Percentiles rank a stretch among this genome's conserved stretches.
Conservation (phyloP, 257 asterid genomes). For the Scutellaria minor region DNA sequence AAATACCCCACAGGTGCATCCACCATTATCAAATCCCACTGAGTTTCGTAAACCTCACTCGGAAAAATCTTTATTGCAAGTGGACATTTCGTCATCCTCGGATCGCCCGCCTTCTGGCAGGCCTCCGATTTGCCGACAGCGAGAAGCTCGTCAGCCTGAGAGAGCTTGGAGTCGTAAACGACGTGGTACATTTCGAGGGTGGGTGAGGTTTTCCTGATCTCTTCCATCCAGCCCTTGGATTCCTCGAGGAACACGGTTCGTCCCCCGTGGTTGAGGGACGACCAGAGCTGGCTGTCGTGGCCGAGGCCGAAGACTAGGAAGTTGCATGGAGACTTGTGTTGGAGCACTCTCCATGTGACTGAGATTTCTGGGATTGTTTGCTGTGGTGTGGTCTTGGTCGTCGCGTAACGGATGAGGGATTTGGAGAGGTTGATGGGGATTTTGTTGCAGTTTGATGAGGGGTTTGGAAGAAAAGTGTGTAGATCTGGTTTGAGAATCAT, state of each 20-base stretch:
- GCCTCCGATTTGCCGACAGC: constrained; percentile 26
- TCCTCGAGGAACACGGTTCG: constrained; percentile 50
- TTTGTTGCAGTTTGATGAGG: constrained; percentile 37
- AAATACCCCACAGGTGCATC: constrained; percentile 43
- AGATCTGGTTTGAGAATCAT: constrained; percentile 45
- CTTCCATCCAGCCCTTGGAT: constrained; percentile 30
- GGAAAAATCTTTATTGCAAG: constrained; percentile 43
- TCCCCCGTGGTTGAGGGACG: constrained; percentile 44
- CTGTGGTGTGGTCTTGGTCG: constrained; percentile 34
- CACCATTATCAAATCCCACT: constrained; percentile 52
- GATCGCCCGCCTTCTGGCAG: constrained; percentile 41
- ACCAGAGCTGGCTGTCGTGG: constrained; percentile 48
- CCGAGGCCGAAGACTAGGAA: constrained; percentile 50
- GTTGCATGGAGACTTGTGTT: constrained; percentile 49
- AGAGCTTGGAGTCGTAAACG: constrained; percentile 34
- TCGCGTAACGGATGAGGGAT: constrained; percentile 45
- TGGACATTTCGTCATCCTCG: constrained; percentile 42
- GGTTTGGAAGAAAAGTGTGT: constrained; percentile 27
- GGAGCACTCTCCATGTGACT: constrained; percentile 34
- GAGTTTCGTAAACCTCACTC: constrained; percentile 37
- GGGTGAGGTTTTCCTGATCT: constrained; percentile 31
- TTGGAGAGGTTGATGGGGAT: constrained; percentile 42
- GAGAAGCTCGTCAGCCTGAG: constrained; percentile 37
- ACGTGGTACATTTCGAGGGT: constrained; percentile 41
- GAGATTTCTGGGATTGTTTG: constrained; percentile 42